These are phyloP conservation scores for Cystobasidium onofrii DNA, from an alignment of 768 basidiomycete genomes.

Conservation along the genomic window DNA sequence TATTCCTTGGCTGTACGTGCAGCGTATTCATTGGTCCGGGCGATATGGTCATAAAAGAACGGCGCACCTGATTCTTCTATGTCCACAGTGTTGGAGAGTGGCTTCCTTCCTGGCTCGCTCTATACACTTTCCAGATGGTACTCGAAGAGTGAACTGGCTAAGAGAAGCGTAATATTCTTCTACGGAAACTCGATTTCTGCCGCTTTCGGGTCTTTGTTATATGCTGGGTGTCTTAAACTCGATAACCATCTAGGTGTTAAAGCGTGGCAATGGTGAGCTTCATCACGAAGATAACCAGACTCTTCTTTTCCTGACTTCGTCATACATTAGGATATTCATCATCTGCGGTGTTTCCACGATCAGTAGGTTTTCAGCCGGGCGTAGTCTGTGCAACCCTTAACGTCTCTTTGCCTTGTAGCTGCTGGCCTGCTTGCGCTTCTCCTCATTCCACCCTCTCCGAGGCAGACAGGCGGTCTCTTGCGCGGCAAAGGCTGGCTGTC, in stretches of 20 bases:
- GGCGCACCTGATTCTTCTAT: too few species aligned
- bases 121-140: slow-evolving; percentile 24
- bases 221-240: slow-evolving; percentile 9
- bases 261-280: slow-evolving; percentile 19
- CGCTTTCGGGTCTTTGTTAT: slow-evolving; percentile 13
- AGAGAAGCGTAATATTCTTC: slow-evolving; percentile 16
- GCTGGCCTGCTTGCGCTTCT: slow-evolving; percentile 18
- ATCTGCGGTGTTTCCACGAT: slow-evolving; percentile 18
- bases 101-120: slow-evolving; percentile 17
- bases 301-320: background rate
- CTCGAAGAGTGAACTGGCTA: background rate
- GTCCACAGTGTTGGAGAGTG: slow-evolving; percentile 1
- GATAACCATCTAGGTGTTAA: background rate
- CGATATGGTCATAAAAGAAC: too few species aligned
- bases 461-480: too few species aligned
- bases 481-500: slow-evolving; percentile 3
- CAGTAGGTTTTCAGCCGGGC: background rate
- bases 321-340: slow-evolving; percentile 8
- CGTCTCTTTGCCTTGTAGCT: background rate
- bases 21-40: too few species aligned
- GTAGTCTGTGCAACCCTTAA: background rate
- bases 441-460: slow-evolving; percentile 14
- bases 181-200: background rate
- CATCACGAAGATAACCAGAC: too few species aligned
- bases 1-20: slow-evolving; percentile 11